Conservation (phyloP, 805 yeast species). For the Candida koratica region DNA sequence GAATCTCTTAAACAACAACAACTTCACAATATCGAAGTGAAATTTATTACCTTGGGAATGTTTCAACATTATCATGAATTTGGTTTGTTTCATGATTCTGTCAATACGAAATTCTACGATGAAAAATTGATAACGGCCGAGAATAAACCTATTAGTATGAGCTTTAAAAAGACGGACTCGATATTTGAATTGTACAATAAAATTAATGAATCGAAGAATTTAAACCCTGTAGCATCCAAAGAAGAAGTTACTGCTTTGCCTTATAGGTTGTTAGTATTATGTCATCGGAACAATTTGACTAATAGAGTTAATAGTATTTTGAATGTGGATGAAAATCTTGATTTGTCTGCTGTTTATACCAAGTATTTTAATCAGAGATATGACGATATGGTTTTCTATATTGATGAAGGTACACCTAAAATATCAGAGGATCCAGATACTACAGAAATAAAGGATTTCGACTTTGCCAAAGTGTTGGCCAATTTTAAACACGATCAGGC, state of each 20-base stretch:
- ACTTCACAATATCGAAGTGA: constrained; percentile 43
- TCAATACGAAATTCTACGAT: constrained; percentile 40
- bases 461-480: constrained; percentile 16
- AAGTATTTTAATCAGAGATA: constrained; percentile 44
- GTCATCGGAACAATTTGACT: constrained; percentile 67
- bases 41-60: constrained; percentile 50
- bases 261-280: constrained; percentile 62
- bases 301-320: constrained; percentile 48
- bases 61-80: constrained; percentile 65
- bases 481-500: constrained; percentile 14
- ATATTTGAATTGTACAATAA: constrained; percentile 46
- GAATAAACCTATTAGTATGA: constrained; percentile 47
- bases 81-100: constrained; percentile 69
- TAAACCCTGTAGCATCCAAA: constrained; percentile 5
- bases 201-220: constrained; percentile 9
- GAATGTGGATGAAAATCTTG: constrained; percentile 17
- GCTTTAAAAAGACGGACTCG: constrained; percentile 54
- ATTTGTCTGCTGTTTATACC: constrained; percentile 51
- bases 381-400: constrained; percentile 54
- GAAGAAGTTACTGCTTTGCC: constrained; percentile 18
- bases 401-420: constrained; percentile 47
- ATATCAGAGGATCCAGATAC: background rate
- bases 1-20: constrained; percentile 65
- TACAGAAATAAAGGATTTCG: constrained; percentile 19
- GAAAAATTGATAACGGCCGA: constrained; percentile 31